Evolutionary conservation across 1,284 basidiomycete genomes (phyloP).

Genomic region (Mycena sp.): DNA sequence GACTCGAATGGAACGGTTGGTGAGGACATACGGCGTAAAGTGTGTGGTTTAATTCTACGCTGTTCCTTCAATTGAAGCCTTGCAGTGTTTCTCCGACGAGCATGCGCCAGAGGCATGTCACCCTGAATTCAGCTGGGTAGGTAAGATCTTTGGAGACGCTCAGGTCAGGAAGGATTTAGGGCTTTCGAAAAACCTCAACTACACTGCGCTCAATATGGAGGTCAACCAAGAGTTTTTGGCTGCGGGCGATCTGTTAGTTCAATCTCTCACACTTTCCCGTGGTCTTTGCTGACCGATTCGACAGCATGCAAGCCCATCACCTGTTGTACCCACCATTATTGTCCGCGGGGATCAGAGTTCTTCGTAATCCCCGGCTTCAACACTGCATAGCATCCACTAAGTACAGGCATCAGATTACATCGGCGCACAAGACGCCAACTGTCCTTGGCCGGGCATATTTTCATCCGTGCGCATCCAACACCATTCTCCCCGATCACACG

Average conservation of each 20-base stretch:
- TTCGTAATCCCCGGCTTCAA: slow-evolving; percentile 34
- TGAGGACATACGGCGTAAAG: slow-evolving; percentile 32
- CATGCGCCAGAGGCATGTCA: slow-evolving; percentile 1
- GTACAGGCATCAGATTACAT: slow-evolving; percentile 36
- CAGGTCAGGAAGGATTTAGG: slow-evolving; percentile 34
- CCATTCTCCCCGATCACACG: neutral
- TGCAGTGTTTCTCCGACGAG: neutral
- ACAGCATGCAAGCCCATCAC: slow-evolving; percentile 38
- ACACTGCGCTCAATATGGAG: slow-evolving; percentile 22
- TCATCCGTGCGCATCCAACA: slow-evolving; percentile 13
- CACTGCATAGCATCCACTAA: neutral
- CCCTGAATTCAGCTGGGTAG: slow-evolving; percentile 35
- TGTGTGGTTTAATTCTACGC: neutral
- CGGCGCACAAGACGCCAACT: slow-evolving; percentile 43
- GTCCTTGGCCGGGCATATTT: slow-evolving; percentile 40
- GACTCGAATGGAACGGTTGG: slow-evolving; percentile 25
- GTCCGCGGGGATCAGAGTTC: slow-evolving; percentile 38
- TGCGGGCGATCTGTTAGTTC: slow-evolving; percentile 40
- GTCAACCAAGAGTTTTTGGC: slow-evolving; percentile 34
- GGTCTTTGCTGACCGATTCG: neutral
- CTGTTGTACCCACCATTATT: slow-evolving; percentile 40
- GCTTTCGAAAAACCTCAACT: slow-evolving; percentile 31
- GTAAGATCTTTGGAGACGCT: slow-evolving; percentile 33
- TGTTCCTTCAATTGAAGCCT: neutral
- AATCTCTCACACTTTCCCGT: neutral